Percentiles rank a stretch among this genome's conserved stretches.
Conservation (phyloP, 2,329 filamentous ascomycete genomes). For the Truncatella angustata region DNA sequence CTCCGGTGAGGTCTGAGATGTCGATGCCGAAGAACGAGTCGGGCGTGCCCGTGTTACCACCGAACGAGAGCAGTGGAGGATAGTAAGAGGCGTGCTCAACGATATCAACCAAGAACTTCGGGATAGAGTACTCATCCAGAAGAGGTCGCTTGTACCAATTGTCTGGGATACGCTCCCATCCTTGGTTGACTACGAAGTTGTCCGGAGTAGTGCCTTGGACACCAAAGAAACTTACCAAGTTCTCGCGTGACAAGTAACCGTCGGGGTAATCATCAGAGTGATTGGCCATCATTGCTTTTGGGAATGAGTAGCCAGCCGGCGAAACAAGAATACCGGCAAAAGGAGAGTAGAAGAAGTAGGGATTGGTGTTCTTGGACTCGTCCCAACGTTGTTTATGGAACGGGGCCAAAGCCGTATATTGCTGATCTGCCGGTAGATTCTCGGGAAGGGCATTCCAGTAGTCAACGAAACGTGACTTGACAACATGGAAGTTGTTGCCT, state of each 20-base stretch:
- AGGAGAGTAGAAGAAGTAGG: constrained; percentile 29
- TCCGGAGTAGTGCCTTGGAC: background rate
- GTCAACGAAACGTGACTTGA: background rate
- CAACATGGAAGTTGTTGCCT: constrained; percentile 14
- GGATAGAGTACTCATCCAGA: background rate
- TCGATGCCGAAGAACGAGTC: constrained; percentile 25
- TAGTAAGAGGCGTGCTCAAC: constrained; percentile 17
- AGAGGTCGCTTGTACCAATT: constrained; percentile 13
- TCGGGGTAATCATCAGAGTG: constrained; percentile 26
- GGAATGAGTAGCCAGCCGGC: constrained; percentile 26
- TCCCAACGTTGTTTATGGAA: constrained; percentile 18
- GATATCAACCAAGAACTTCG: background rate
- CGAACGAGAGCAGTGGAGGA: constrained; percentile 19
- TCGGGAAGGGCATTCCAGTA: constrained; percentile 8
- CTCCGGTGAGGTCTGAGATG: constrained; percentile 23
- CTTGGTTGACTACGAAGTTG: background rate
- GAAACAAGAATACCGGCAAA: constrained; percentile 23
- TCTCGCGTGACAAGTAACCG: background rate
- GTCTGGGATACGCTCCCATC: constrained; percentile 37
- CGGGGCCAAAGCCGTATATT: constrained; percentile 17
- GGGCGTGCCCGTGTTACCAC: constrained; percentile 26
- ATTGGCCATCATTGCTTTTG: constrained; percentile 34
- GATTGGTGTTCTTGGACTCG: constrained; percentile 28
- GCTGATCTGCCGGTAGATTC: constrained; percentile 12
- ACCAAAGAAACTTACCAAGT: background rate